These are phyloP conservation scores for Curvularia lunata DNA, from an alignment of 2,329 filamentous ascomycete genomes.

Conservation along the genomic window DNA sequence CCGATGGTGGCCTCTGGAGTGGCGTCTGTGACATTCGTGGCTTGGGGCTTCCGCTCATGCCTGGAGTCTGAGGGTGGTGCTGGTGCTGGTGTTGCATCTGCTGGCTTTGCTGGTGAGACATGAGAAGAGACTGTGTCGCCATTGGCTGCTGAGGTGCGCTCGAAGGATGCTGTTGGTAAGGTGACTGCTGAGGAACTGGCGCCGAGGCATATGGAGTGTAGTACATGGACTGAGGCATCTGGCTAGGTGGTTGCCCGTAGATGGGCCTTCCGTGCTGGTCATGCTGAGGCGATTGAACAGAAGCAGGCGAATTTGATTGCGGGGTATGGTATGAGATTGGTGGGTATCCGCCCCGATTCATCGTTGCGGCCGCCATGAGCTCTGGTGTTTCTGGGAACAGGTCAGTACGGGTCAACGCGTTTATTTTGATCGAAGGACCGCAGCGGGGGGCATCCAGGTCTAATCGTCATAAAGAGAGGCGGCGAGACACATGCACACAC, in stretches of 20 bases:
- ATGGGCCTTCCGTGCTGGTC: slow-evolving; percentile 84
- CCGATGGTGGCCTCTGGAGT: slow-evolving; percentile 65
- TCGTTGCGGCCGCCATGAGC: slow-evolving; percentile 70
- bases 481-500: neutral
- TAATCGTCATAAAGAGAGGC: slow-evolving; percentile 9
- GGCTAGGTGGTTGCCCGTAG: slow-evolving; percentile 79
- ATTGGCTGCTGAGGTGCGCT: slow-evolving; percentile 64
- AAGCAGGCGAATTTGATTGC: slow-evolving; percentile 92
- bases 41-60: slow-evolving; percentile 68
- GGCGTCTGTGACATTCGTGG: slow-evolving; percentile 55
- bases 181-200: slow-evolving; percentile 61
- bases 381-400: slow-evolving; percentile 71
- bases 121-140: slow-evolving; percentile 54
- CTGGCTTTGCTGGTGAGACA: slow-evolving; percentile 58
- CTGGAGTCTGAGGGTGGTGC: slow-evolving; percentile 58
- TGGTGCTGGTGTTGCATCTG: slow-evolving; percentile 53
- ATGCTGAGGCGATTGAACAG: slow-evolving; percentile 89
- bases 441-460: slow-evolving; percentile 14
- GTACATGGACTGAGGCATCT: slow-evolving; percentile 87
- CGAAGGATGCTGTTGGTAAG: slow-evolving; percentile 63
- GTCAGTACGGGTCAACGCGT: slow-evolving; percentile 54
- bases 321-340: slow-evolving; percentile 89
- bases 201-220: slow-evolving; percentile 60
- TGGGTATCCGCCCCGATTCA: slow-evolving; percentile 73
- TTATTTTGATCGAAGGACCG: slow-evolving; percentile 9